Base-by-base conservation (phyloP, 2,329 filamentous ascomycete genomes). In the Penicillium oxalicum region DNA sequence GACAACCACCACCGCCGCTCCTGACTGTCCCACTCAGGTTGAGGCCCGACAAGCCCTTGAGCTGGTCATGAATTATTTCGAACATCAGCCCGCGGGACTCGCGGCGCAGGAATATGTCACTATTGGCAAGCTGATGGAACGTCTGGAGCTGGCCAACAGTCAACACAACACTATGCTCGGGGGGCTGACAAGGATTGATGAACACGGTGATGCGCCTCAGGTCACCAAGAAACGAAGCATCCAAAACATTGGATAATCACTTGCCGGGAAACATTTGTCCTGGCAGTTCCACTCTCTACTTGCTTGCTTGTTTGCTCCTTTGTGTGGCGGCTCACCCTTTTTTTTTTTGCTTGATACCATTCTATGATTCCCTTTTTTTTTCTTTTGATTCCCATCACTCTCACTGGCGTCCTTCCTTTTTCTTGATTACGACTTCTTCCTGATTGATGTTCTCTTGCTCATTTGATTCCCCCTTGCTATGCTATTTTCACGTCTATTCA, bases 1-100 rank as follows among this genome's bases (percentile, higher is more conserved):
- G 34, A 73, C 29, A 8, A 32, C 29, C 29, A 32, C 29, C 29
- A 32, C 80, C 52, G 77, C 79, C 36, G 77, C 81, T 43, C 78
- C 84, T 1, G 79, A 70, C 27, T 86, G 86, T 1, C 87, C 86
- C 0, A 89, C 85, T 0, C 87, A 90, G 57, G 90, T 96, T 59
- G 90, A 97, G 66, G 91, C 91, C 4, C 80, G 87, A 35, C 79
- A 82, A 44, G 91, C 91, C 1, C 78, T 94, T 4, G 85, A 91
- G 60, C 83, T 91, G 2, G 81, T 96, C 18, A 79, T 95, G 65
- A 84, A 73, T 51, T 95, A 91, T 63, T 86, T 96, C 65, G 80
- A 88, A 59, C 83, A 83, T 51, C 80, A 86, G 57, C 81, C 83
- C 9, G 71, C 76, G 0, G 84, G 83, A 1, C 79, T 89, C 29